These are phyloP conservation scores for Malus orientalis DNA, from an alignment of 306 rosid species.

Conservation along the genomic window DNA sequence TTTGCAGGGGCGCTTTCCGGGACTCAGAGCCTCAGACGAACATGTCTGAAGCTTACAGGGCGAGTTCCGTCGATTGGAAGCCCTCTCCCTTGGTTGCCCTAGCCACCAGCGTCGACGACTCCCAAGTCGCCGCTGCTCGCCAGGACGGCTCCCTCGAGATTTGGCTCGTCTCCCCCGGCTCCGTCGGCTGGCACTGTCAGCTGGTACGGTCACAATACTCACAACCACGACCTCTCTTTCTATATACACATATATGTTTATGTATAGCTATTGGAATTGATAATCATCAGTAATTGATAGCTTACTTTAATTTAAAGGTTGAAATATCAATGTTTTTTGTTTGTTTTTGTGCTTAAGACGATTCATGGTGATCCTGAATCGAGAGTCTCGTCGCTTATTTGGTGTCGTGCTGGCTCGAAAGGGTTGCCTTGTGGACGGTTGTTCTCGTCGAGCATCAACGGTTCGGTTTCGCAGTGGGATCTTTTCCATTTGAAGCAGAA, in stretches of 20 bases:
- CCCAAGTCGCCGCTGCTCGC: constrained; percentile 84
- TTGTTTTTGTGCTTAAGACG: constrained; percentile 35
- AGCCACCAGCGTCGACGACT: constrained; percentile 75
- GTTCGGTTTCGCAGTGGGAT: constrained; percentile 81
- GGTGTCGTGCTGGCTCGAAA: constrained; percentile 57
- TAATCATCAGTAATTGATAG: background rate
- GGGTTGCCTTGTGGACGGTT: constrained; percentile 59
- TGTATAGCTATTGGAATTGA: background rate
- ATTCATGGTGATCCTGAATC: constrained; percentile 65
- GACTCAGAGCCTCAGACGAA: background rate
- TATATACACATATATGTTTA: too few species aligned
- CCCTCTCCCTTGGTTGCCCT: constrained; percentile 76
- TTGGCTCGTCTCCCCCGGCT: constrained; percentile 97
- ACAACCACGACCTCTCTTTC: background rate
- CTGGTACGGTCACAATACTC: constrained; percentile 33
- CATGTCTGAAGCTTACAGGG: constrained; percentile 28
- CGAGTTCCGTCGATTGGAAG: constrained; percentile 62
- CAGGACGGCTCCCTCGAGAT: constrained; percentile 84
- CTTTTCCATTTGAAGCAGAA: constrained; percentile 63
- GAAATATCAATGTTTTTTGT: background rate
- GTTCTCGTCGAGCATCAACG: constrained; percentile 73
- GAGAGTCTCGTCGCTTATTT: constrained; percentile 68
- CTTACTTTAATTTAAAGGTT: background rate
- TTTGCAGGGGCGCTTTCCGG: background rate
- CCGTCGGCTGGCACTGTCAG: constrained; percentile 97